Base-by-base conservation (phyloP, 345 rosid species). In the Syzygium grande region DNA sequence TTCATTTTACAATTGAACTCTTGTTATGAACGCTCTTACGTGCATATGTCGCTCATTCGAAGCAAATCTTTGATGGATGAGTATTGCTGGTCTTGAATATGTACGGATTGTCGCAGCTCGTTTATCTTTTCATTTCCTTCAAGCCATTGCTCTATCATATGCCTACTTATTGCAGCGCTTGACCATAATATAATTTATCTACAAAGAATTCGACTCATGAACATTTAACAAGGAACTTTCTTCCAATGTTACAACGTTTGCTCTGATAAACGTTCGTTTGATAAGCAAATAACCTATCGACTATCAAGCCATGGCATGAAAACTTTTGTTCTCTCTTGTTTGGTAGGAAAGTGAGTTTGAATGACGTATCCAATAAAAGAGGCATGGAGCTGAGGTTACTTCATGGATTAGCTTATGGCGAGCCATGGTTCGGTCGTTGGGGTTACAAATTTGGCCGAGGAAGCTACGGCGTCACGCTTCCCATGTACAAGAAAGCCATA, bases 391-490 rank as follows among this genome's bases (percentile, higher is more conserved):
- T 96, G 89, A 94, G 98, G 93, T 89, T 96, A 51, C 92, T 97
- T 38, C 91, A 95, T 63, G 97, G 96, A 11, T 88, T 96, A 52
- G 97, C 97, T 58, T 95, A 94, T 29, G 93, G 95, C 2, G 92
- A 92, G 87, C 90, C 98, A 38, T 97, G 99, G 99, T 95, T 97
- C 51, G 96, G 96, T 55, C 94, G 90, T 0, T 97, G 99, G 99
- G 98, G 98, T 14, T 97, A 96, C 93, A 92, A 89, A 84, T 96
- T 95, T 43, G 94, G 93, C 56, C 91, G 95, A 52, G 99, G 98
- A 15, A 94, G 94, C 91, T 96, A 91, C 52, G 99, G 98, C 11
- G 92, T 97, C 25, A 95, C 94, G 79, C 91, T 91, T 85, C 92
- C 95, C 21, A 92, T 91, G 85, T 96, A 96, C 89, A 94, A 90